A percentile compares a stretch with the other conserved stretches of the same genome.
phyloP scores from a whole-genome alignment of 345 rosid genomes.

The Eucalyptus sp. region DNA sequence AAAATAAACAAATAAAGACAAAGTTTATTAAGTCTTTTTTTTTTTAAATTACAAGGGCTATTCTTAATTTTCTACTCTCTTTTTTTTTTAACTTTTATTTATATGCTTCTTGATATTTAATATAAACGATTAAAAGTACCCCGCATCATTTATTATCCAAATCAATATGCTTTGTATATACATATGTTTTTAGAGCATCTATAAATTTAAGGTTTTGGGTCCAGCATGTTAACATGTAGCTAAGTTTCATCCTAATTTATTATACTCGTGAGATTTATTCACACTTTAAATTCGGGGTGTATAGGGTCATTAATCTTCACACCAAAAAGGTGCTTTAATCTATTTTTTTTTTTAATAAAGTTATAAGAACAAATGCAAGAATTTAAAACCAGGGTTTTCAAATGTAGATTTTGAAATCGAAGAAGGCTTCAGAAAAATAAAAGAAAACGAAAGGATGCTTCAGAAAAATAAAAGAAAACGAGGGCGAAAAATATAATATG shows the following conservation, averaged over 20 bases:
- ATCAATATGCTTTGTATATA: background rate
- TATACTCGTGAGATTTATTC: background rate
- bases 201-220: background rate
- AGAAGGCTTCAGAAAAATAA: background rate
- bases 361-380: background rate
- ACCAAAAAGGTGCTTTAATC: background rate
- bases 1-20: background rate
- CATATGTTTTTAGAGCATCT: background rate
- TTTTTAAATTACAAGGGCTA: background rate
- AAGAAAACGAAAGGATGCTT: no score
- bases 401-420: background rate
- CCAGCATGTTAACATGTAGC: background rate
- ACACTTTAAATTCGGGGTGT: background rate
- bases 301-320: background rate
- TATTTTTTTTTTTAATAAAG: no score
- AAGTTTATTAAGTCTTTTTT: background rate
- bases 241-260: background rate
- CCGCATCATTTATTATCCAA: background rate
- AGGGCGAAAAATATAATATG: background rate
- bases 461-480: background rate
- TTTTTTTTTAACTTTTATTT: background rate
- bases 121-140: background rate
- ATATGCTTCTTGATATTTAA: background rate
- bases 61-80: background rate
- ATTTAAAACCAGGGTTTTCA: background rate